A percentile compares a stretch with the other conserved stretches of the same genome.
phyloP scores from a whole-genome alignment of 179 eudicot species.

The Gypsophila paniculata region DNA sequence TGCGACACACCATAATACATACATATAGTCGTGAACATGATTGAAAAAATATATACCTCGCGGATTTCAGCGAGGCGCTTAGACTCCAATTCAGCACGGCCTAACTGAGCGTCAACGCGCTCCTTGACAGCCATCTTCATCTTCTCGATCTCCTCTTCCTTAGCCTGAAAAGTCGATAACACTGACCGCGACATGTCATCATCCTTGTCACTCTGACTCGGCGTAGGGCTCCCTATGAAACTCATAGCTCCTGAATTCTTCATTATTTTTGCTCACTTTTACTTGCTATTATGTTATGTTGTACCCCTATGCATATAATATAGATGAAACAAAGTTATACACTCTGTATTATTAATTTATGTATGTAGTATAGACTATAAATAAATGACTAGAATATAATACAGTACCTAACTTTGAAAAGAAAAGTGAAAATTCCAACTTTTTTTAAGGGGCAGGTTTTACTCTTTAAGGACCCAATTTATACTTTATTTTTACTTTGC shows the following conservation, averaged over 20 bases:
- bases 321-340: background rate
- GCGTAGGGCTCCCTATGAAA: slow-evolving; percentile 26
- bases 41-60: slow-evolving; percentile 36
- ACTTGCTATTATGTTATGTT: too few relatives aligned
- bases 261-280: slow-evolving; percentile 18
- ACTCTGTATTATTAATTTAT: background rate
- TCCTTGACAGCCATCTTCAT: slow-evolving; percentile 48
- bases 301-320: too few relatives aligned
- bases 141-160: slow-evolving; percentile 59
- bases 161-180: slow-evolving; percentile 34
- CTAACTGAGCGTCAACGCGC: slow-evolving; percentile 67
- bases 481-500: background rate
- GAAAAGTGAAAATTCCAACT: slow-evolving; percentile 19
- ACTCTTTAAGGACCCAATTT: slow-evolving; percentile 18
- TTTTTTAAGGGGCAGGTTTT: slow-evolving; percentile 25
- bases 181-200: slow-evolving; percentile 42
- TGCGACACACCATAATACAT: too few relatives aligned
- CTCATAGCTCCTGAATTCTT: slow-evolving; percentile 35
- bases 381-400: slow-evolving; percentile 24
- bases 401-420: slow-evolving; percentile 26
- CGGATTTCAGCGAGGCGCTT: slow-evolving; percentile 76
- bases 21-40: too few relatives aligned
- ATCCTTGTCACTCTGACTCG: slow-evolving; percentile 25
- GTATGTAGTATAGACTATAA: slow-evolving; percentile 5
- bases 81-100: slow-evolving; percentile 79